A percentile compares a stretch with the other conserved stretches of the same genome.
Evolutionary conservation across 331 rosid genomes (phyloP).

Genomic region (Saraca asoca): DNA sequence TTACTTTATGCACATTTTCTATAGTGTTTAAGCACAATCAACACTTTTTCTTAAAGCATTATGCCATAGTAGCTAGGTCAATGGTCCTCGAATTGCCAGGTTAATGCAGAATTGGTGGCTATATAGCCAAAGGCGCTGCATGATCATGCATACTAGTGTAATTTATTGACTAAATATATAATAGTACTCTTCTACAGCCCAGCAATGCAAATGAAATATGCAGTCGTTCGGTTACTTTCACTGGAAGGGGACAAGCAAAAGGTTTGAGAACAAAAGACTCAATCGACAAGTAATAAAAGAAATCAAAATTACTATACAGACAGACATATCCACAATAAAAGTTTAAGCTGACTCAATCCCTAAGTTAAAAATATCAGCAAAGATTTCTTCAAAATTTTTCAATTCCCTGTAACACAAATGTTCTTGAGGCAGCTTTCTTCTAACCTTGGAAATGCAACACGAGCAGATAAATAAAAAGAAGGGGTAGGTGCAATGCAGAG

Average conservation of each 20-base stretch:
- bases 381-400: constrained; percentile 5
- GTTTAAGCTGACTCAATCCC: neutral
- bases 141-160: neutral
- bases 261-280: neutral
- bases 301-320: neutral
- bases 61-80: too few species aligned
- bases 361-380: neutral
- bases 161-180: neutral
- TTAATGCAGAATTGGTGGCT: neutral
- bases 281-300: neutral
- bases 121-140: neutral
- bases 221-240: neutral
- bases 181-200: neutral
- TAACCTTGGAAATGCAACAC: too few species aligned
- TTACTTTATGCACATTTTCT: constrained; percentile 1
- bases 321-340: neutral
- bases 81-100: neutral
- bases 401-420: too few species aligned
- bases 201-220: neutral
- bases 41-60: too few species aligned
- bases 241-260: neutral
- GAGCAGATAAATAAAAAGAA: too few species aligned
- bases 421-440: too few species aligned
- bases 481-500: too few species aligned
- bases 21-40: constrained; percentile 8